Evolutionary conservation across 2,329 filamentous ascomycete genomes (phyloP), one percentile per base, ranked within the genome.

Genomic region (Neurospora sp.): DNA sequence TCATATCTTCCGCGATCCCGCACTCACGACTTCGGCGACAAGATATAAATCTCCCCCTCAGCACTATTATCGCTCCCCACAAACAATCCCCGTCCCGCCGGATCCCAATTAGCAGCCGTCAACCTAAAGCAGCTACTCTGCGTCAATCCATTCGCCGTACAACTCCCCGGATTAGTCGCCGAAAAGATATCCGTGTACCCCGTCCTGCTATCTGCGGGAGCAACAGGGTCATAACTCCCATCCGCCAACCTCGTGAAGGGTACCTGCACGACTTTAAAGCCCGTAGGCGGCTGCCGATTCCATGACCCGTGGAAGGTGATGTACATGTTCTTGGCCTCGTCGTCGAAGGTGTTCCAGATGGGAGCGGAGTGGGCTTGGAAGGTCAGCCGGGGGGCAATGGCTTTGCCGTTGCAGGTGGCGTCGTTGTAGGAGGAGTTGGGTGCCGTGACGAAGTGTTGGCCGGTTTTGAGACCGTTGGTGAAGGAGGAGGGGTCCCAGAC

Each of bases 381-480:
- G 42, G 70, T 73, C 1, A 78, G 73, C 0, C 86, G 70, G 78
- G 89, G 82, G 0, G 75, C 67, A 9, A 76, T 70, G 15, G 79
- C 75, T 67, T 77, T 75, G 73, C 74, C 62, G 70, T 75, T 73
- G 77, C 80, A 80, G n/a, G 72, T 77, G 8, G 77, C 77, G 74
- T 82, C 81, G 66, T 74, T 78, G 74, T 78, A 80, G 28, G 78
- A 77, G 66, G 68, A 68, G 74, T 80, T 81, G 38, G 79, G 80
- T 1, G 74, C 70, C 9, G 79, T 71, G 4, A 82, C 78, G 72
- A 83, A 82, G 72, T 82, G 81, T 46, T 73, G 73, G 42, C 81
- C 81, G 71, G 73, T 76, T 73, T 77, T 78, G 72, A 78, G 76
- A 2, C 66, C 46, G 70, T 73, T 73, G 38, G 70, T 66, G 71